These are phyloP conservation scores for Populus hybrid DNA, from an alignment of 441 rosid species.

Conservation along the genomic window DNA sequence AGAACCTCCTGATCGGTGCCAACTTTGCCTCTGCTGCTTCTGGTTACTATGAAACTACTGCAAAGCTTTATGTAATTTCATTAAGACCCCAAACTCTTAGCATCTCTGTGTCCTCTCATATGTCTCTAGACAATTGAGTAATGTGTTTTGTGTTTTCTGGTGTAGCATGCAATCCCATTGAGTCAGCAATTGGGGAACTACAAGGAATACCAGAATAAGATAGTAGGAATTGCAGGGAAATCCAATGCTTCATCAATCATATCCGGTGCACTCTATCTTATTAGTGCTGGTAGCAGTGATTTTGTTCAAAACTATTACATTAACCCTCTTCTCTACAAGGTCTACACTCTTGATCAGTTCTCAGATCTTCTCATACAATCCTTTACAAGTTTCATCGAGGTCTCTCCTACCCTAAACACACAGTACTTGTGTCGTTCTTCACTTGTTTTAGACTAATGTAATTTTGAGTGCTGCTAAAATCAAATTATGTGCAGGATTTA, in stretches of 20 bases:
- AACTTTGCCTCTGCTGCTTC: constrained; percentile 97
- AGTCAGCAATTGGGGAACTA: constrained; percentile 65
- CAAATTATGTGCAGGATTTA: constrained; percentile 40
- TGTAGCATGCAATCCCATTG: constrained; percentile 82
- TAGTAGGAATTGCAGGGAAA: constrained; percentile 59
- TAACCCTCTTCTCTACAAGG: constrained; percentile 70
- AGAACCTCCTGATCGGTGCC: constrained; percentile 79
- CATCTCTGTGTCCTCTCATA: background rate
- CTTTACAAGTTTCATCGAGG: constrained; percentile 67
- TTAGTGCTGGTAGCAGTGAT: constrained; percentile 85
- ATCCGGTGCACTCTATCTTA: constrained; percentile 54
- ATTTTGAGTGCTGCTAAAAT: constrained; percentile 18
- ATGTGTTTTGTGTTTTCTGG: background rate
- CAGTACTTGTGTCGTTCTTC: constrained; percentile 34
- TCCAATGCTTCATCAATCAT: constrained; percentile 57
- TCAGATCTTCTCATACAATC: constrained; percentile 61
- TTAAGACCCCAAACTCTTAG: background rate
- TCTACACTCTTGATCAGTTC: constrained; percentile 70
- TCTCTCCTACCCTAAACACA: constrained; percentile 34
- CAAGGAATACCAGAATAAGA: constrained; percentile 77
- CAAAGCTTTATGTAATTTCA: constrained; percentile 53
- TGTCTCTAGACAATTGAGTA: background rate
- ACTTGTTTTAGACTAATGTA: constrained; percentile 34
- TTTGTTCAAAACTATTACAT: constrained; percentile 84
- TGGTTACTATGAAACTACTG: constrained; percentile 79